A percentile compares a stretch with the other conserved stretches of the same genome.
Conservation (phyloP, 768 basidiomycete species). For the Boletus sp. region DNA sequence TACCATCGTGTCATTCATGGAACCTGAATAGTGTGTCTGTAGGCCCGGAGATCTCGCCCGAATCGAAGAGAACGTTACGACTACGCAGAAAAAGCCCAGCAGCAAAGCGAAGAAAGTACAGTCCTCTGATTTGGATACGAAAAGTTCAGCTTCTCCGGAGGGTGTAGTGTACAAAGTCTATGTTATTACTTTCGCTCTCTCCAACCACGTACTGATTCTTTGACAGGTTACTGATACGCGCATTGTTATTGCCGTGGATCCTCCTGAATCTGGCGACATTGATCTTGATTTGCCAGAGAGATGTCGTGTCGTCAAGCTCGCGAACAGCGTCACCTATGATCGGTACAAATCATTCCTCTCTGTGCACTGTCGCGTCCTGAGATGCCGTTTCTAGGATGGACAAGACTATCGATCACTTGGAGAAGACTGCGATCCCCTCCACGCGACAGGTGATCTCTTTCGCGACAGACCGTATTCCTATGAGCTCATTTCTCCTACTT, state of each 20-base stretch:
- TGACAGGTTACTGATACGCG: slow-evolving; percentile 73
- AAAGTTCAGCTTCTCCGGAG: slow-evolving; percentile 46
- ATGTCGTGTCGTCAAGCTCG: slow-evolving; percentile 82
- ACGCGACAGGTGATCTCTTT: slow-evolving; percentile 19
- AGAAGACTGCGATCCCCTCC: slow-evolving; percentile 40
- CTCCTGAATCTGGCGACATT: slow-evolving; percentile 54
- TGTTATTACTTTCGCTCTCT: background rate
- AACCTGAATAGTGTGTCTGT: slow-evolving; percentile 8
- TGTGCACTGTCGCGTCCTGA: background rate
- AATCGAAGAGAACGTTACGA: slow-evolving; percentile 68
- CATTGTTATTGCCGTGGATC: slow-evolving; percentile 77
- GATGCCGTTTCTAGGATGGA: slow-evolving; percentile 69
- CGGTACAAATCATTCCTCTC: slow-evolving; percentile 41
- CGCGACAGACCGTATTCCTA: background rate
- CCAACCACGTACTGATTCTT: background rate
- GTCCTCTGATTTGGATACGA: slow-evolving; percentile 36
- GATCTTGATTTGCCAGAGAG: slow-evolving; percentile 83
- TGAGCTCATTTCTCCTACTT: background rate
- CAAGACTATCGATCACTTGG: slow-evolving; percentile 67
- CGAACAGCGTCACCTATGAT: slow-evolving; percentile 91
- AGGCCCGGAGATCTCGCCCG: slow-evolving; percentile 89
- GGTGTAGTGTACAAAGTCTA: slow-evolving; percentile 86
- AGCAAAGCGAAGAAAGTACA: slow-evolving; percentile 46
- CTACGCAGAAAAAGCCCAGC: slow-evolving; percentile 41
- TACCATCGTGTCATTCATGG: background rate